Evolutionary conservation across 306 rosid species (phyloP), one percentile per base, ranked within the genome.

Genomic region (Cicer arietinum): DNA sequence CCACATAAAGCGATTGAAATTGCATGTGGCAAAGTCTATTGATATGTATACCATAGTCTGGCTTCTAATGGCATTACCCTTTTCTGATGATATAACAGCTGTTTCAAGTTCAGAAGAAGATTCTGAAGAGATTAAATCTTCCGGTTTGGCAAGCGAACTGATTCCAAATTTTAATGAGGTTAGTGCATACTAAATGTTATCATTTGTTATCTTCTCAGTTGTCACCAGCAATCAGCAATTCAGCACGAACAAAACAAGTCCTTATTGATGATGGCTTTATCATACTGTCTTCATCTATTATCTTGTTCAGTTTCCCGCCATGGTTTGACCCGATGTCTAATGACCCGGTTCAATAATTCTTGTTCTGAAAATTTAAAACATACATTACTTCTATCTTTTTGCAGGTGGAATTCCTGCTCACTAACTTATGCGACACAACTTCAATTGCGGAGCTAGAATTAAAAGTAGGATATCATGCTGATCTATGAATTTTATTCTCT

Each of bases 331-430:
- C 16, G 20, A 43, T 37, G 35, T 77, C 13, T 54, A 1, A 35
- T 57, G 48, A 12, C 51, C 30, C 39, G 3, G 17, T 44, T 50
- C 17, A 17, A 1, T 50, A 47, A 56, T 52, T 69, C 74, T 72
- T 58, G 30, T 57, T 79, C 71, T 79, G 42, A 69, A 63, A 73
- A 51, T 30, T 59, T 75, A 41, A 64, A 76, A 65, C 17, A 22
- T 61, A 40, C 51, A 44, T 60, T 43, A 46, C 37, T 76, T 78
- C 18, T 67, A 64, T 86, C 60, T 76, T 69, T 79, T 71, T 86
- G 78, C 85, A 94, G 97, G 90, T 94, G 73, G 82, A 88, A 80
- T 86, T 80, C 89, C 77, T 94, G 63, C 84, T 94, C 76, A 81
- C 85, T 35, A 80, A 80, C 75, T 13, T 94, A 74, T 94, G 98